Conservation (phyloP, 805 yeast genomes). For the Suhomyces sp. region DNA sequence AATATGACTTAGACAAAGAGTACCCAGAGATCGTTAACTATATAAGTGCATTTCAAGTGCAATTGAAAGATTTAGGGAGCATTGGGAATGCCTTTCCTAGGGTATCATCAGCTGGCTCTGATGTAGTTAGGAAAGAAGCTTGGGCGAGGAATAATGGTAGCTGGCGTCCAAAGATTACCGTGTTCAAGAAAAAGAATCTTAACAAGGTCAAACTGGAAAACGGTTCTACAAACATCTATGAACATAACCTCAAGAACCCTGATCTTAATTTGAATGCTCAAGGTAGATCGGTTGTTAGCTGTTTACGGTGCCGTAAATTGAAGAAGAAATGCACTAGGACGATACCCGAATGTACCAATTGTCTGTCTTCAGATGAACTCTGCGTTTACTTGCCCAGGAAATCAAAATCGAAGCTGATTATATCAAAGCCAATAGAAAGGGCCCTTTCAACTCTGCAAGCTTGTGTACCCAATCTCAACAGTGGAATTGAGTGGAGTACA, state of each 20-base stretch:
- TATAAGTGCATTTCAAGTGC: constrained; percentile 22
- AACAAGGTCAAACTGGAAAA: constrained; percentile 10
- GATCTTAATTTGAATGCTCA: constrained; percentile 20
- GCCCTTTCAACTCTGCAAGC: too few species aligned
- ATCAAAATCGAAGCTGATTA: constrained; percentile 11
- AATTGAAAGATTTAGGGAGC: constrained; percentile 3
- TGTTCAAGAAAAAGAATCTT: constrained; percentile 30
- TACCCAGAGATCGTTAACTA: constrained; percentile 20
- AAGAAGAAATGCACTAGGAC: constrained; percentile 32
- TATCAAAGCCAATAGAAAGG: too few species aligned
- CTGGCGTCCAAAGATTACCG: constrained; percentile 18
- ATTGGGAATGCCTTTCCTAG: neutral
- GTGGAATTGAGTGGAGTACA: too few species aligned
- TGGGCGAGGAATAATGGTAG: neutral
- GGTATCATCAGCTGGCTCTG: constrained; percentile 4
- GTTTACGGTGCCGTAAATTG: constrained; percentile 31
- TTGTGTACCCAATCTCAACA: too few species aligned
- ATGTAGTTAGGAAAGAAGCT: too few species aligned
- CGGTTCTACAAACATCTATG: constrained; percentile 20
- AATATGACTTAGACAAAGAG: too few species aligned
- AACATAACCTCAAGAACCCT: constrained; percentile 17
- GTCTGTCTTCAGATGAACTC: constrained; percentile 29
- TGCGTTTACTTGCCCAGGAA: constrained; percentile 26
- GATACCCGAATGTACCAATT: constrained; percentile 32
- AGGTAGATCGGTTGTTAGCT: constrained; percentile 25